Evolutionary conservation across 108 stramenopile species (phyloP).

Genomic region (Seminavis robusta): DNA sequence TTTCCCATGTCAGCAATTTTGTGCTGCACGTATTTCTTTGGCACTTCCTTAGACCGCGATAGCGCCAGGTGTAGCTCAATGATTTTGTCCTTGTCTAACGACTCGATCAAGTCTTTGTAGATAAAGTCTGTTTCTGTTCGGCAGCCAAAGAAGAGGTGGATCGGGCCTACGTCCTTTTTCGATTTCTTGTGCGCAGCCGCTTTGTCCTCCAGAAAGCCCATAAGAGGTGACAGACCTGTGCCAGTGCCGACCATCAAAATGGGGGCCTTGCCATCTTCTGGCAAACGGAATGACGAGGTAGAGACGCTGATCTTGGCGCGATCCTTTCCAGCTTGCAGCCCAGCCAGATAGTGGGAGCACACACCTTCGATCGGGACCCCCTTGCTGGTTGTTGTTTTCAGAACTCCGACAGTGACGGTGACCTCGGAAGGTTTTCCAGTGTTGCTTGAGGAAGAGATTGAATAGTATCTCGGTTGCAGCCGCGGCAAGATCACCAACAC

Average conservation of each 20-base stretch:
- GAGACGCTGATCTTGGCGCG: slow-evolving; percentile 1
- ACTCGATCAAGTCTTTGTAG: slow-evolving; percentile 3
- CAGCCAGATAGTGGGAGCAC: slow-evolving; percentile 20
- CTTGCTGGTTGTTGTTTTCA: neutral
- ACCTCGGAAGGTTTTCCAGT: slow-evolving; percentile 2
- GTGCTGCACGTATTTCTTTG: slow-evolving; percentile 25
- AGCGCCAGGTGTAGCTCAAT: slow-evolving; percentile 10
- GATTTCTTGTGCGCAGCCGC: neutral
- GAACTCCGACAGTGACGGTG: slow-evolving; percentile 18
- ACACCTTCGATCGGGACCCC: slow-evolving; percentile 4
- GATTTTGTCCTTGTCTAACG: slow-evolving; percentile 1
- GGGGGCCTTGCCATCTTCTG: slow-evolving; percentile 4
- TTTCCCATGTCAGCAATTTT: neutral
- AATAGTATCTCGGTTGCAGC: slow-evolving; percentile 18
- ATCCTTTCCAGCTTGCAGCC: neutral
- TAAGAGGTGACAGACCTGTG: slow-evolving; percentile 23
- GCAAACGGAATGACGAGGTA: slow-evolving; percentile 6
- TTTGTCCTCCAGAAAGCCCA: slow-evolving; percentile 21
- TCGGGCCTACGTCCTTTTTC: neutral
- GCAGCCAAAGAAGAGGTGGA: slow-evolving; percentile 28
- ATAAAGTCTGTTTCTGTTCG: slow-evolving; percentile 11
- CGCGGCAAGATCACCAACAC: slow-evolving; percentile 11
- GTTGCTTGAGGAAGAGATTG: slow-evolving; percentile 11
- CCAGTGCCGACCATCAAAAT: slow-evolving; percentile 27
- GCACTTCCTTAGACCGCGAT: neutral